Base-by-base conservation (phyloP, 2,329 filamentous ascomycete species). In the Bipolaris bicolor region DNA sequence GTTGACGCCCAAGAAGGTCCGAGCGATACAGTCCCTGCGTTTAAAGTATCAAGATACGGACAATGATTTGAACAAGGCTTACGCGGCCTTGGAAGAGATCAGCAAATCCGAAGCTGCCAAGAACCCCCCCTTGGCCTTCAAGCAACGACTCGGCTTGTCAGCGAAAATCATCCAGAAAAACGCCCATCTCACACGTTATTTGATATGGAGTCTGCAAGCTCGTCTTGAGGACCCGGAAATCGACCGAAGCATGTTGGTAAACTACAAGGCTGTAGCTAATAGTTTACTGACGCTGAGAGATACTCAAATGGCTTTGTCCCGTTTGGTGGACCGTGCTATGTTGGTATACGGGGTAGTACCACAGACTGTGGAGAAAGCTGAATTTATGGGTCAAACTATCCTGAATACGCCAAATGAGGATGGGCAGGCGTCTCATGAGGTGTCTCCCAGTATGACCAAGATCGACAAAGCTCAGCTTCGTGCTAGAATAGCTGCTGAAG, bases 191-290 rank as follows among this genome's bases (percentile, higher is more conserved):
- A 67, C 69, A 15, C 67, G 71, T 9, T 65, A 65, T 52, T 60
- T 72, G 13, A 64, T 69, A 4, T 73, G 67, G 61, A 66, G 67
- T 46, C 50, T 72, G 15, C 71, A 72, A 36, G 63, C 64, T 15
- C 66, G 67, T n/a, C 62, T 71, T 5, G 69, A 73, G 16, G 64
- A 66, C 29, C 55, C 58, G 4, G 55, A 60, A 6, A 55, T 62
- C 4, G 60, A 58, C 6, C 57, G 51, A 10, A 50, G 41, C 16
- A 57, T 60, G 10, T 51, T 63, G 10, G 54, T 60, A 9, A 40
- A 65, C 10, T 68, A 63, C 43, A 63, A 66, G 41, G 63, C 67
- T 24, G 53, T 72, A 5, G 56, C 64, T 11, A 64, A 72, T 31
- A 68, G 60, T 24, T 49, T 75, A 5, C 57, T 71, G 3, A 65